Evolutionary conservation across 139 green algal species (phyloP), one percentile per base, ranked within the genome.

Genomic region (Coelastrella sp.): DNA sequence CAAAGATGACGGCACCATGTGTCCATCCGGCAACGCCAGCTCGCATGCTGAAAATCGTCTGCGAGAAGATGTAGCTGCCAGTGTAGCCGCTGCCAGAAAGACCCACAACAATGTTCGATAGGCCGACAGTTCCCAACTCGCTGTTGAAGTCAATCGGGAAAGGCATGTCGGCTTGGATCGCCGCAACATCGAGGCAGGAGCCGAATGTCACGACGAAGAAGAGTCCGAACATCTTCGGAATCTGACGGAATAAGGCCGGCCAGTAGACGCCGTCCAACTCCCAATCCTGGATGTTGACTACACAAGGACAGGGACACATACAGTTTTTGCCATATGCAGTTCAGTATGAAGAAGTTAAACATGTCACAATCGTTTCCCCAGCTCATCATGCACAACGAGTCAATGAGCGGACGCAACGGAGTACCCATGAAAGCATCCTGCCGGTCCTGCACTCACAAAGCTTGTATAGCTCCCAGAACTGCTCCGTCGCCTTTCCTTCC

Each of bases 151-250:
- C 92, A 25, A 96, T 84, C 9, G 89, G 89, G 6, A 74, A 57
- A 15, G 90, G 89, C 57, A 91, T 87, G 68, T 94, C 91, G 1
- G 88, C 86, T 78, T 94, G 89, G 62, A 95, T 92, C 63, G 92
- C 92, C 3, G 91, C 91, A n/a, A 95, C 87, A 66, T 96, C 92
- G 85, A 98, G 92, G 86, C 87, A 93, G 64, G 79, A 91, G 25
- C 95, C 95, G 86, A 98, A 97, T 40, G 92, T 93, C 2, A 96
- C 93, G 45, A 98, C 91, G 27, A 96, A 87, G 84, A 92, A 85
- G 32, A 97, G 92, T 0, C 90, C 93, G 23, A 92, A 48, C 73
- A 95, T 74, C 76, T 95, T 96, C 73, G 89, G 88, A 50, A 89
- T 25, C 79, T 95, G 91, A 15, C 48, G 27, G 32, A 88, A n/a